These are phyloP conservation scores for Venturia nashicola DNA, from an alignment of 2,329 filamentous ascomycete species.

Conservation along the genomic window DNA sequence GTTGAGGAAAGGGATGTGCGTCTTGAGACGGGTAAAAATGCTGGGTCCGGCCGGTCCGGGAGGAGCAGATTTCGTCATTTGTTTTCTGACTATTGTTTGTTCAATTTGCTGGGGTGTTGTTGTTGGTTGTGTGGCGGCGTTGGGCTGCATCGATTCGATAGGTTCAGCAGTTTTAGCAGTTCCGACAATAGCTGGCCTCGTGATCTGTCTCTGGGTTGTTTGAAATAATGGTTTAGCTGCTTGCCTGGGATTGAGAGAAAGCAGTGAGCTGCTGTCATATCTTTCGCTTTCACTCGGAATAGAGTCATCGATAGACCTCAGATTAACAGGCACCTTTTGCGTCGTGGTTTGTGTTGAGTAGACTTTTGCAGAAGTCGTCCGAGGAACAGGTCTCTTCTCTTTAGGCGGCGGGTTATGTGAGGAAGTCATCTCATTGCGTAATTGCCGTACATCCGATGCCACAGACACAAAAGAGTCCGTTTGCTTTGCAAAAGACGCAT, in stretches of 20 bases:
- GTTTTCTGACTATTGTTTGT: neutral
- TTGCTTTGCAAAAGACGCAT: neutral
- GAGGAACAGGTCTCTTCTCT: neutral
- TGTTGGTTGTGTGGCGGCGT: neutral
- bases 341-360: neutral
- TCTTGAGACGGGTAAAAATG: slow-evolving; percentile 1
- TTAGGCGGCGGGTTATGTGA: neutral
- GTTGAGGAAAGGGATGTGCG: neutral
- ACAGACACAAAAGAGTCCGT: neutral
- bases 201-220: neutral
- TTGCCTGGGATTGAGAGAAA: neutral
- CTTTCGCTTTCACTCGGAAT: neutral
- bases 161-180: neutral
- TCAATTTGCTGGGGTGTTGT: neutral
- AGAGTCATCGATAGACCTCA: slow-evolving; percentile 4
- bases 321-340: slow-evolving; percentile 1
- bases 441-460: slow-evolving; percentile 6
- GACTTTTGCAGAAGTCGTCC: neutral
- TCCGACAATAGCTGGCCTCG: neutral
- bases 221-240: neutral
- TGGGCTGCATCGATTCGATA: neutral
- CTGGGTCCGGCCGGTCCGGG: neutral
- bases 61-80: neutral
- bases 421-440: neutral
- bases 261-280: neutral